A percentile compares a stretch with the other conserved stretches of the same genome.
Conservation (phyloP, 2,329 filamentous ascomycete species). For the Thyridium curvatum region DNA sequence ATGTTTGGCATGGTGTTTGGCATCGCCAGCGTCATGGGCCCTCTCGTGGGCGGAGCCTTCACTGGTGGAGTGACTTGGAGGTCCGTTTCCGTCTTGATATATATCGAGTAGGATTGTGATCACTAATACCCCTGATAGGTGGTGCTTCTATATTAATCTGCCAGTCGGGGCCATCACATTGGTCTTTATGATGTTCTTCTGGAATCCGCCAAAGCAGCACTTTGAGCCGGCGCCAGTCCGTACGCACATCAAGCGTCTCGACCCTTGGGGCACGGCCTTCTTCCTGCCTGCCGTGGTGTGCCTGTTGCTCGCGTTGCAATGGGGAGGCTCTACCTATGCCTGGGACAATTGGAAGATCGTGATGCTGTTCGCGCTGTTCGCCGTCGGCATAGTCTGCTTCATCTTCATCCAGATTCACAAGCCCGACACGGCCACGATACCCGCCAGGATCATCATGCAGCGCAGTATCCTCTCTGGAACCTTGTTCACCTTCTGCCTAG, state of each 20-base stretch:
- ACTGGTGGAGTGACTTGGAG: constrained; percentile 42
- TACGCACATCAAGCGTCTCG: constrained; percentile 44
- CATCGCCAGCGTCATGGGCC: constrained; percentile 46
- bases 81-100: constrained; percentile 10
- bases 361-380: constrained; percentile 45
- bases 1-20: constrained; percentile 51
- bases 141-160: constrained; percentile 56
- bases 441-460: constrained; percentile 45
- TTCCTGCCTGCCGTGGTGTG: constrained; percentile 54
- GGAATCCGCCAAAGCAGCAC: constrained; percentile 31
- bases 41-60: constrained; percentile 47
- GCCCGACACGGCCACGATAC: constrained; percentile 51
- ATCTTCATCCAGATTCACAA: constrained; percentile 43
- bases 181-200: constrained; percentile 41
- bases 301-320: constrained; percentile 57
- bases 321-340: constrained; percentile 48
- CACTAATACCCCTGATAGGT: constrained; percentile 19
- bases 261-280: constrained; percentile 53
- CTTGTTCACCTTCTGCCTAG: constrained; percentile 38
- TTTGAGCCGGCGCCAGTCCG: constrained; percentile 21
- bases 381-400: constrained; percentile 38
- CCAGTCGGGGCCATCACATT: constrained; percentile 46
- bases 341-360: constrained; percentile 50
- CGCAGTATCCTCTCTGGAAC: constrained; percentile 46
- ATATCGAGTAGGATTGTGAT: neutral